phyloP scores from a whole-genome alignment of 257 asterid species.

The Plectranthus barbatus region DNA sequence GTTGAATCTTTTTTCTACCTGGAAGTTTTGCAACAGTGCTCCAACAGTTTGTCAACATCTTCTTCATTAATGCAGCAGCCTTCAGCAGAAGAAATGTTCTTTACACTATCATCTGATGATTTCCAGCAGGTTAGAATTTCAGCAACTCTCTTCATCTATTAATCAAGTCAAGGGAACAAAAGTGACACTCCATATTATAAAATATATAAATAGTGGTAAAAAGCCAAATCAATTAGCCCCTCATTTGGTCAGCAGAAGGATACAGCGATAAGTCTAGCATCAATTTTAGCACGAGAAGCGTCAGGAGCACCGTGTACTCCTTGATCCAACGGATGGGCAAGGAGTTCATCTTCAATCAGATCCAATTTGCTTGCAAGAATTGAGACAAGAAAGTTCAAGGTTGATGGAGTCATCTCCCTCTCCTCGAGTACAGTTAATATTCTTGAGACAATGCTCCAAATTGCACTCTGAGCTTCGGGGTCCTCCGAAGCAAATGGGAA shows the following conservation, averaged over 20 bases:
- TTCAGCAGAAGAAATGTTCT: conserved; percentile 18
- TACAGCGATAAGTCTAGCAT: conserved; percentile 45
- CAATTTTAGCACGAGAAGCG: conserved; percentile 18
- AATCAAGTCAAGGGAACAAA: conserved; percentile 36
- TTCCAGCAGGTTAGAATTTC: conserved; percentile 53
- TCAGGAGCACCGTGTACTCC: conserved; percentile 21
- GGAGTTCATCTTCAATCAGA: conserved; percentile 59
- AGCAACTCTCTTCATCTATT: conserved; percentile 48
- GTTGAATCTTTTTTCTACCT: conserved; percentile 4
- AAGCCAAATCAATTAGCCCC: background rate
- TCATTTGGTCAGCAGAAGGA: conserved; percentile 33
- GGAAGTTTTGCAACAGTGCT: conserved; percentile 27
- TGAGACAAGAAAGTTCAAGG: conserved; percentile 40
- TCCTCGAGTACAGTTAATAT: conserved; percentile 33
- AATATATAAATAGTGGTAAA: background rate
- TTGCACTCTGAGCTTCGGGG: conserved; percentile 60
- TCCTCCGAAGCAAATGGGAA: conserved; percentile 65
- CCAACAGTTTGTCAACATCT: conserved; percentile 54
- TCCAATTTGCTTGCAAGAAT: conserved; percentile 49
- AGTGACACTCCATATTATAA: background rate
- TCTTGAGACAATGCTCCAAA: conserved; percentile 73
- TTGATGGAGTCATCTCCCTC: conserved; percentile 35
- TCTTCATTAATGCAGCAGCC: conserved; percentile 37
- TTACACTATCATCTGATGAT: conserved; percentile 29
- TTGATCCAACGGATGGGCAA: conserved; percentile 31